These are phyloP conservation scores for Dothideomycetes sp. DNA, from an alignment of 2,329 filamentous ascomycete species.

Conservation along the genomic window DNA sequence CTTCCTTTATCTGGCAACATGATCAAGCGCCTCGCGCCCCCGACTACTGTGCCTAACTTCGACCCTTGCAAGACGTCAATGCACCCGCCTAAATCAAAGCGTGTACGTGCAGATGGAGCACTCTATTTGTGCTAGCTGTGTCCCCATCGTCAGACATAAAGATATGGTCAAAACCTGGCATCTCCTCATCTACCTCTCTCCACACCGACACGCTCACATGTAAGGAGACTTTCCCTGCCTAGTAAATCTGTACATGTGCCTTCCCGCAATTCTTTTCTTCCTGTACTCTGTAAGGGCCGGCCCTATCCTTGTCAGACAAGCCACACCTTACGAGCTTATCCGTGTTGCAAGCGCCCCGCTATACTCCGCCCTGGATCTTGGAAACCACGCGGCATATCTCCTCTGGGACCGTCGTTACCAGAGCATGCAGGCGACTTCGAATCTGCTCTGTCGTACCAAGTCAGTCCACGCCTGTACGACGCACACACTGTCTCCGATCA, in stretches of 20 bases:
- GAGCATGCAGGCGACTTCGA: neutral
- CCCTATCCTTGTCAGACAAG: neutral
- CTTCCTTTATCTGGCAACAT: neutral
- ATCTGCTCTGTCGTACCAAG: neutral
- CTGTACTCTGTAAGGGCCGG: neutral
- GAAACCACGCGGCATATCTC: neutral
- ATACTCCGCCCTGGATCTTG: neutral
- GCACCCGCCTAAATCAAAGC: conserved; percentile 7
- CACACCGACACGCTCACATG: neutral
- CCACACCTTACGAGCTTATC: neutral
- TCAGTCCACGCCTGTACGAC: neutral
- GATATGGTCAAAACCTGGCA: conserved; percentile 7
- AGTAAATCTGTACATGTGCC: neutral
- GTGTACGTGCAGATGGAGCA: conserved; percentile 8
- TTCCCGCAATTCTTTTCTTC: neutral
- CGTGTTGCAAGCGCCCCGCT: neutral
- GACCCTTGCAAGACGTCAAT: conserved; percentile 4
- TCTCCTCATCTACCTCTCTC: conserved; percentile 7
- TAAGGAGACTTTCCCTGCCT: neutral
- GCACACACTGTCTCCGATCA: neutral
- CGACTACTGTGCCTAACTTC: neutral
- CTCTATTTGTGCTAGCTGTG: conserved; percentile 6
- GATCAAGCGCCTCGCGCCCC: neutral
- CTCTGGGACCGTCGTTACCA: neutral
- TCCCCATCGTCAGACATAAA: conserved; percentile 10